phyloP scores from a whole-genome alignment of 441 rosid species.

The Gossypium schwendimanii region DNA sequence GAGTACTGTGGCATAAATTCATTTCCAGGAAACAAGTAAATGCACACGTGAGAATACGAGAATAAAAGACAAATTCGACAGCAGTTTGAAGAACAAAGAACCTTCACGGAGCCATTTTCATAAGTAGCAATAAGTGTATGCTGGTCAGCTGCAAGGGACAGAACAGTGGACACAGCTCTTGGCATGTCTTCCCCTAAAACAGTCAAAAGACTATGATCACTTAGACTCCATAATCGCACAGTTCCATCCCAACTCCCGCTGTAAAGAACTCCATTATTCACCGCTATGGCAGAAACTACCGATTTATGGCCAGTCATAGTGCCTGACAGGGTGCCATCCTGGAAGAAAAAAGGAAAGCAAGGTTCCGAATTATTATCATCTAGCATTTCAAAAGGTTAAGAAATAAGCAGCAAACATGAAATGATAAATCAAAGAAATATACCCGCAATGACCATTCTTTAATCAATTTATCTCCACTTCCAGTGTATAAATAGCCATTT shows the following conservation, averaged over 20 bases:
- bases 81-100: conserved; percentile 16
- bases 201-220: conserved; percentile 69
- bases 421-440: conserved; percentile 13
- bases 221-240: conserved; percentile 70
- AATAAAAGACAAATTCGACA: background rate
- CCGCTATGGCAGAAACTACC: conserved; percentile 64
- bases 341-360: conserved; percentile 9
- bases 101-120: conserved; percentile 80
- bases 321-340: conserved; percentile 66
- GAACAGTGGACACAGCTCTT: conserved; percentile 46
- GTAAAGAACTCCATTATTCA: conserved; percentile 56
- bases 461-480: conserved; percentile 82
- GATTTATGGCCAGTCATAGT: conserved; percentile 84
- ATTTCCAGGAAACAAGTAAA: conserved; percentile 1
- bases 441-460: conserved; percentile 87
- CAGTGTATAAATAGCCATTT: conserved; percentile 59
- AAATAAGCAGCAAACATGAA: background rate
- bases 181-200: conserved; percentile 57
- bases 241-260: conserved; percentile 98
- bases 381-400: conserved; percentile 5
- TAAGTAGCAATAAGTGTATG: conserved; percentile 53
- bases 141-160: conserved; percentile 45
- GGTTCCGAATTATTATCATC: background rate
- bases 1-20: background rate
- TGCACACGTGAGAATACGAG: background rate